Conservation (phyloP, 495 filamentous ascomycete species). For the Talaromyces wortmannii region DNA sequence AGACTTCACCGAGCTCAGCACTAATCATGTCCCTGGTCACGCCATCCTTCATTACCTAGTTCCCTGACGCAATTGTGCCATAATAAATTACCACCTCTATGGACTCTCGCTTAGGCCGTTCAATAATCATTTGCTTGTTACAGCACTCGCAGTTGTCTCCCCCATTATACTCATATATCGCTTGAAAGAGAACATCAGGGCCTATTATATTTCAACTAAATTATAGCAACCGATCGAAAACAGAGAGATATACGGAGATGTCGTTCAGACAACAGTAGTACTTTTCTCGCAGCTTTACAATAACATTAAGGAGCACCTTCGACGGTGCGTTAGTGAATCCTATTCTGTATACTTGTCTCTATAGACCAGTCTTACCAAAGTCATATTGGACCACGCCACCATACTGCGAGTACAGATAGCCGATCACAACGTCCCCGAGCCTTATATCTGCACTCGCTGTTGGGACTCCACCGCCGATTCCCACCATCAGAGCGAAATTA, state of each 20-base stretch:
- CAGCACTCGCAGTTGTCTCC: constrained; percentile 9
- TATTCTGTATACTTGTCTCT: constrained; percentile 9
- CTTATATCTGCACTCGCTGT: constrained; percentile 11
- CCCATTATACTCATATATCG: constrained; percentile 9
- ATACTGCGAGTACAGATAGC: constrained; percentile 1
- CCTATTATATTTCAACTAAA: constrained; percentile 1
- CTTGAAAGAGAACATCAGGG: constrained; percentile 12
- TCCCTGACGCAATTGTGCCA: constrained; percentile 17
- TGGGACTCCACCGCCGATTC: constrained; percentile 19
- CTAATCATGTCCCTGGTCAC: constrained; percentile 5
- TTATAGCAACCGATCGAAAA: constrained; percentile 3
- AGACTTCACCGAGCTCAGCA: constrained; percentile 4
- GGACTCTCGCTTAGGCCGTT: not conserved
- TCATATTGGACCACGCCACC: constrained; percentile 13
- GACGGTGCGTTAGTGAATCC: constrained; percentile 15
- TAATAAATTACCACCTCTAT: constrained; percentile 11
- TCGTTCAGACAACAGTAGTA: not conserved
- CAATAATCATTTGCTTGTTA: constrained; percentile 1
- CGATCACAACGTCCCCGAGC: constrained; percentile 19
- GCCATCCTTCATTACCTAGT: constrained; percentile 15
- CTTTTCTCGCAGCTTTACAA: constrained; percentile 8
- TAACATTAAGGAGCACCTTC: constrained; percentile 9
- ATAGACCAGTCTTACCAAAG: constrained; percentile 1
- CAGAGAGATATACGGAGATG: constrained; percentile 3
- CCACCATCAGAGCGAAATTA: constrained; percentile 11